Evolutionary conservation across 306 rosid genomes (phyloP), one percentile per base, ranked within the genome.

Genomic region (Trifolium fragiferum): DNA sequence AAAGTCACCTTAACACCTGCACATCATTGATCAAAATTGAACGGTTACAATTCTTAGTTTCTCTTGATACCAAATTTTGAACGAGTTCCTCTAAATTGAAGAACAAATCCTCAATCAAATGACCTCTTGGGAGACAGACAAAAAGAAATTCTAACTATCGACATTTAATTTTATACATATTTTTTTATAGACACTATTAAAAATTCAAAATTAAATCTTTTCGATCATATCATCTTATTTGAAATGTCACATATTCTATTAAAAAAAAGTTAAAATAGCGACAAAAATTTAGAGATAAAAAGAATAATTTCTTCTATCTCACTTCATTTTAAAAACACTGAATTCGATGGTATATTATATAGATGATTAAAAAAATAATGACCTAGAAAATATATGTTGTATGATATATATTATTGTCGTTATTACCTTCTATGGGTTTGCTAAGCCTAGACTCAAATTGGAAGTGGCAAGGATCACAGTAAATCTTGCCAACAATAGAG

Each of bases 381-480:
- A 0, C 21, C 4, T 49, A 49, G 5, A 50, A 16, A 50, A 50
- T 16, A 16, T 16, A 50, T 7, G 54, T 2, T n/a, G 20, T 5
- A 0, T n/a, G 55, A n/a, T 16, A 47, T 15, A n/a, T 16, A 47
- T 15, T 49, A 7, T 15, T 49, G 20, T 15, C n/a, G 54, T 7
- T 50, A 50, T 50, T 16, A 60, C 91, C 87, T 9, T 33, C 10
- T 6, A 87, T 0, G 38, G 84, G 69, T 0, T 13, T 10, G 70
- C 89, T 84, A 14, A 87, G 82, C 6, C 84, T 82, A 5, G 91
- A 67, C 20, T 74, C 75, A 53, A 87, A 84, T 66, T 69, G 69
- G 13, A 87, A 78, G 4, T 66, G 82, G 70, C 91, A 87, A 81
- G 91, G 88, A 47, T 87, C 91, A 20, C 91, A 87, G 1, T 84